A percentile compares a stretch with the other conserved stretches of the same genome.
These are phyloP conservation scores for Jimgerdemannia lactiflua DNA, from an alignment of 192 early-diverging fungal genomes.

Conservation along the genomic window DNA sequence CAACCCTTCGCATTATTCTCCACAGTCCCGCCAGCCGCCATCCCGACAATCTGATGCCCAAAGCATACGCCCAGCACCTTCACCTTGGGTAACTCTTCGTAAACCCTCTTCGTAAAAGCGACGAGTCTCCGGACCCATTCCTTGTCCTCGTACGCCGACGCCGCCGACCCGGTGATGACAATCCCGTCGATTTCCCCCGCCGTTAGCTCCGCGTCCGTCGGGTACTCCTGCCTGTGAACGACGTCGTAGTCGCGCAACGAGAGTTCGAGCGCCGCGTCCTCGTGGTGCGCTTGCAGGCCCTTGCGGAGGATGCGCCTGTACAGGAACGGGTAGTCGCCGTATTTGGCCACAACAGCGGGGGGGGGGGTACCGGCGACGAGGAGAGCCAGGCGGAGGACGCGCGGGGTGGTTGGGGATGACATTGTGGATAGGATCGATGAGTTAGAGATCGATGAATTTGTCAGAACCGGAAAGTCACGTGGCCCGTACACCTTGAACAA, in stretches of 20 bases:
- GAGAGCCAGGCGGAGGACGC: constrained; percentile 37
- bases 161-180: constrained; percentile 54
- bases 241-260: constrained; percentile 36
- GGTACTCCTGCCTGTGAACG: constrained; percentile 35
- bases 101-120: constrained; percentile 43
- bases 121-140: constrained; percentile 65
- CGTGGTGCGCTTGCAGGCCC: constrained; percentile 27
- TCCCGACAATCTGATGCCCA: constrained; percentile 81
- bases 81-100: constrained; percentile 26
- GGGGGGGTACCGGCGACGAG: constrained; percentile 47
- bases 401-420: constrained; percentile 23
- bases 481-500: no score
- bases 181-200: constrained; percentile 42
- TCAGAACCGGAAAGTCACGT: background rate
- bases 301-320: constrained; percentile 29
- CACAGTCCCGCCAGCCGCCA: constrained; percentile 58
- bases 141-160: constrained; percentile 59
- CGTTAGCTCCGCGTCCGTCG: constrained; percentile 24
- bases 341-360: constrained; percentile 34
- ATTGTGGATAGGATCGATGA: background rate
- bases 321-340: constrained; percentile 43
- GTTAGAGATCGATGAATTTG: background rate
- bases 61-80: constrained; percentile 76
- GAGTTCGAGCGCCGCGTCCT: constrained; percentile 9
- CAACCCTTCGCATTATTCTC: constrained; percentile 62